Conservation (phyloP, 495 filamentous ascomycete genomes). For the Daldinia concentrica region DNA sequence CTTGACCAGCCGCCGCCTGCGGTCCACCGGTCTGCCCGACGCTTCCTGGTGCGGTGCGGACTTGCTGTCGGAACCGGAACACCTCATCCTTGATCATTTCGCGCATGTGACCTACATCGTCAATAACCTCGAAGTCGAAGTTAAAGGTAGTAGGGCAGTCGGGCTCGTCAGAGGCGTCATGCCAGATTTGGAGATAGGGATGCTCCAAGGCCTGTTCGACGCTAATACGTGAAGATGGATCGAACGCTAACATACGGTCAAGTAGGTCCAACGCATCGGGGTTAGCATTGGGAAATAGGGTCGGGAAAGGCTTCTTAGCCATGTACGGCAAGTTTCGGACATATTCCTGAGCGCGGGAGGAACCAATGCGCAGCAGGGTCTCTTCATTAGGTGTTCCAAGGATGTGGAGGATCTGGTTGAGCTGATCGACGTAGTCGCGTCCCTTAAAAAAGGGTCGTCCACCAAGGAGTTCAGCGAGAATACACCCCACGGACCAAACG, state of each 20-base stretch:
- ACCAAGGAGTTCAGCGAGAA: slow-evolving; percentile 94
- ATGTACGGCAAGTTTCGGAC: slow-evolving; percentile 97
- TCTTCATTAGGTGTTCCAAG: slow-evolving; percentile 96
- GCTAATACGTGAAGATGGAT: slow-evolving; percentile 87
- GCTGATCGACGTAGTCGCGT: slow-evolving; percentile 97
- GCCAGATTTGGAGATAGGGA: slow-evolving; percentile 96
- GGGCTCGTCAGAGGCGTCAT: slow-evolving; percentile 95
- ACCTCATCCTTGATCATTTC: slow-evolving; percentile 98
- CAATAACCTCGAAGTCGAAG: slow-evolving; percentile 96
- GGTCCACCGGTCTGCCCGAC: slow-evolving; percentile 42
- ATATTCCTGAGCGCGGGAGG: slow-evolving; percentile 95
- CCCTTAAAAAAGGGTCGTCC: slow-evolving; percentile 99
- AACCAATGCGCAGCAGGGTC: slow-evolving; percentile 92
- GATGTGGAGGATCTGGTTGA: slow-evolving; percentile 99
- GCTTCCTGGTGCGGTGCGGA: slow-evolving; percentile 70
- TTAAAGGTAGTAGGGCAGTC: slow-evolving; percentile 92
- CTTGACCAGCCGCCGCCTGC: slow-evolving; percentile 50
- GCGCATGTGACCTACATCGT: slow-evolving; percentile 92
- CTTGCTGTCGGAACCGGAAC: slow-evolving; percentile 76
- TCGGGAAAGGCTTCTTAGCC: slow-evolving; percentile 88
- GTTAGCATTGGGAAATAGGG: slow-evolving; percentile 93
- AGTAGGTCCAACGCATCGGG: slow-evolving; percentile 94
- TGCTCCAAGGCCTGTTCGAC: slow-evolving; percentile 96
- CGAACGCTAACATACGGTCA: slow-evolving; percentile 96
- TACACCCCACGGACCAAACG: slow-evolving; percentile 99